A percentile compares a stretch with the other conserved stretches of the same genome.
Evolutionary conservation across 1,284 basidiomycete species (phyloP).

Genomic region (Irpex rosettiformis): DNA sequence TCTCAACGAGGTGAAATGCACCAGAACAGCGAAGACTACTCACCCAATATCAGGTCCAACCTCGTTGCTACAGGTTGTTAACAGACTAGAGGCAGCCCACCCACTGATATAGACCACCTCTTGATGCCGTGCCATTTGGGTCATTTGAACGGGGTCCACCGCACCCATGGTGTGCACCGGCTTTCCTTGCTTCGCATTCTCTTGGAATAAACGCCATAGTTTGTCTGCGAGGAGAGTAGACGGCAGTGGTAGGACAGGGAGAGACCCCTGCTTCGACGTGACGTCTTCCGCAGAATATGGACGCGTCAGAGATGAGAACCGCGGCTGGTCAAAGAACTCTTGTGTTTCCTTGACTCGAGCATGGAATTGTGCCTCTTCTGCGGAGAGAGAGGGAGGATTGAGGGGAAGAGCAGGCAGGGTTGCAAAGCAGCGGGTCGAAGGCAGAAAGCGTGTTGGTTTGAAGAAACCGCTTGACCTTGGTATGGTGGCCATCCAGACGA

Average conservation of each 20-base stretch:
- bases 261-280: constrained; percentile 85
- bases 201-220: constrained; percentile 64
- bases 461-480: not conserved
- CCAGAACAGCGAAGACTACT: too few species aligned
- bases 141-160: constrained; percentile 92
- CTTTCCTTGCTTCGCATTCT: constrained; percentile 58
- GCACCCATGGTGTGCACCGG: constrained; percentile 88
- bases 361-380: constrained; percentile 67
- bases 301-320: constrained; percentile 73
- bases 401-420: constrained; percentile 44
- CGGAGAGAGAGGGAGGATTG: constrained; percentile 57
- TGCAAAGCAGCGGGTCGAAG: constrained; percentile 7
- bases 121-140: constrained; percentile 95
- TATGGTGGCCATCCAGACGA: not conserved
- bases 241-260: constrained; percentile 76
- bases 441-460: constrained; percentile 1
- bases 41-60: constrained; percentile 97
- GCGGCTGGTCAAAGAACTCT: constrained; percentile 71
- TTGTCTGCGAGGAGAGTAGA: constrained; percentile 82
- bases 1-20: constrained; percentile 6
- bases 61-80: constrained; percentile 91
- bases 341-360: constrained; percentile 62
- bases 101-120: constrained; percentile 96
- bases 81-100: constrained; percentile 86
- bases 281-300: constrained; percentile 79